These are phyloP conservation scores for Sambucus nigra DNA, from an alignment of 129 eudicot genomes.

Conservation along the genomic window DNA sequence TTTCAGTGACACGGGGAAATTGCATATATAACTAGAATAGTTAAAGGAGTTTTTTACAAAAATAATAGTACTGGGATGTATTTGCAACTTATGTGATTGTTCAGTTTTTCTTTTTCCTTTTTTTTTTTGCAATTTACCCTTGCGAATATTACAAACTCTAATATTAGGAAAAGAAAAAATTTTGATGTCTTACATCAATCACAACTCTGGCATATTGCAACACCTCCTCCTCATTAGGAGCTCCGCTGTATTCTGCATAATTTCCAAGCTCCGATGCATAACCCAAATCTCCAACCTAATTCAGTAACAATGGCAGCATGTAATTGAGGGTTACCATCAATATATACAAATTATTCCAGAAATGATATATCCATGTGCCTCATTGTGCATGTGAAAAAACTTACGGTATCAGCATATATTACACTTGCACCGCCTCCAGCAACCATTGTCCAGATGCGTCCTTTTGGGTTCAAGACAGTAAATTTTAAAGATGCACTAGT, in stretches of 20 bases:
- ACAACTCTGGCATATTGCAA: conserved; percentile 92
- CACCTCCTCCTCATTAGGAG: conserved; percentile 91
- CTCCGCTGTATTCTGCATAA: conserved; percentile 96
- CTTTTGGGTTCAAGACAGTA: conserved; percentile 83
- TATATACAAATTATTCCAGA: not conserved
- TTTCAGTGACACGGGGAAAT: too few relatives aligned
- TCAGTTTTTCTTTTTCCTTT: too few relatives aligned
- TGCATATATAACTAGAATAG: too few relatives aligned
- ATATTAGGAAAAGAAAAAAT: not conserved
- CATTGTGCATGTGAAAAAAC: conserved; percentile 6
- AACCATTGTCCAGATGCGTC: conserved; percentile 97
- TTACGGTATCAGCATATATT: conserved; percentile 85
- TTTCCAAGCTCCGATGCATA: conserved; percentile 94
- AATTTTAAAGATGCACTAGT: conserved; percentile 91
- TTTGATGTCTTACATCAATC: conserved; percentile 55
- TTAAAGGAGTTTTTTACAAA: too few relatives aligned
- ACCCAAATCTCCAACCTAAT: conserved; percentile 88
- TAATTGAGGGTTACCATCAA: not conserved
- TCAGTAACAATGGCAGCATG: not conserved
- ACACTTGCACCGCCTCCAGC: conserved; percentile 99
- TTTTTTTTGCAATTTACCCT: too few relatives aligned
- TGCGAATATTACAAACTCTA: not conserved
- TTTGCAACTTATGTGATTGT: too few relatives aligned
- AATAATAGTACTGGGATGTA: too few relatives aligned
- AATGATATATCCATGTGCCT: not conserved